Percentiles rank a stretch among this genome's conserved stretches.
These are phyloP conservation scores for Neurospora sp. DNA, from an alignment of 2,329 filamentous ascomycete species.

Conservation along the genomic window DNA sequence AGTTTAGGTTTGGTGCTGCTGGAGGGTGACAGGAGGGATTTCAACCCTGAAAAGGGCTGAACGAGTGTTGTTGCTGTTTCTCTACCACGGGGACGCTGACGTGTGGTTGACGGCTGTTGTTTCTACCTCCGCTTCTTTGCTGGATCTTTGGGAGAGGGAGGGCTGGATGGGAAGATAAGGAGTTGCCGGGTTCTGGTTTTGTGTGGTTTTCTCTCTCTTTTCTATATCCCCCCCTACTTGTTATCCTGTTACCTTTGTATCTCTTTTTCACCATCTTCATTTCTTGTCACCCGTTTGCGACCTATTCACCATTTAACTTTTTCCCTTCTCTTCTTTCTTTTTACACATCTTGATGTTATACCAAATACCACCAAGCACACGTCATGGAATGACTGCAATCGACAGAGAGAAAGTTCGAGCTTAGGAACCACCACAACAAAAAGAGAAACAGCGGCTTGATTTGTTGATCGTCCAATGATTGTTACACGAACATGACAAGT, in stretches of 20 bases:
- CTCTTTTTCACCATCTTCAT: neutral
- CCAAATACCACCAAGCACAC: neutral
- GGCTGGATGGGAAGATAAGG: neutral
- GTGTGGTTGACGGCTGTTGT: neutral
- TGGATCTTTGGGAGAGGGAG: neutral
- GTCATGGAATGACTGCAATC: neutral
- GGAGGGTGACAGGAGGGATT: neutral
- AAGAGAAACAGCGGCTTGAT: neutral
- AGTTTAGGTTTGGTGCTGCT: neutral
- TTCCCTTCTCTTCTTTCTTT: conserved; percentile 9
- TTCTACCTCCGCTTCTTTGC: neutral
- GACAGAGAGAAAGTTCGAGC: neutral
- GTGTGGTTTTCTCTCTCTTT: neutral
- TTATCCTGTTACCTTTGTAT: neutral
- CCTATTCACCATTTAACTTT: neutral
- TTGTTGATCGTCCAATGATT: neutral
- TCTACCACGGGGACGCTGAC: neutral
- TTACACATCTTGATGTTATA: conserved; percentile 1
- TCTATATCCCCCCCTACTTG: neutral
- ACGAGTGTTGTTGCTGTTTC: neutral
- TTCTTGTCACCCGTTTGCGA: neutral
- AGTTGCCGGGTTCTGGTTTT: neutral
- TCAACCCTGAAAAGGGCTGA: neutral
- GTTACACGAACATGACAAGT: neutral
- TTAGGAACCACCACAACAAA: neutral